These are phyloP conservation scores for Aspergillus udagawae DNA, from an alignment of 2,329 filamentous ascomycete species.

Conservation along the genomic window DNA sequence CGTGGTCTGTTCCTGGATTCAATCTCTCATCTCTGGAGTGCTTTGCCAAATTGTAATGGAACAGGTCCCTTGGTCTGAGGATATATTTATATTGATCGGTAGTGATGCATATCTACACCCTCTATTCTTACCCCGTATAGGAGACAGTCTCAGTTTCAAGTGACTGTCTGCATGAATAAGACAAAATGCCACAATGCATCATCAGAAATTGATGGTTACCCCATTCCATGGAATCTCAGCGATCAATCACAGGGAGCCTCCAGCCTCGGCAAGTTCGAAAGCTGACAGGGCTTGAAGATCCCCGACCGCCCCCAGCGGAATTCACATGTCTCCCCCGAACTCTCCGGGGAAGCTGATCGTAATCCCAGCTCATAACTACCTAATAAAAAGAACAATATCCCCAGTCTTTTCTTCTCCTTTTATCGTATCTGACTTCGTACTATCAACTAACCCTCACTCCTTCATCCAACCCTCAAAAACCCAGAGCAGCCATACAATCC, in stretches of 20 bases:
- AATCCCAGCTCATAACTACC: slow-evolving; percentile 3
- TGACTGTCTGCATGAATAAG: background rate
- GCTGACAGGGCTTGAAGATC: background rate
- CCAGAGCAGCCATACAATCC: background rate
- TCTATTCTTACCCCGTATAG: background rate
- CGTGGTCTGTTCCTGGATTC: background rate
- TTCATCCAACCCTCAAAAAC: background rate
- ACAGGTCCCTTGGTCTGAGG: background rate
- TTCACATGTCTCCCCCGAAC: slow-evolving; percentile 17
- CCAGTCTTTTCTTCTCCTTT: slow-evolving; percentile 1
- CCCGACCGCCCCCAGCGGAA: slow-evolving; percentile 11
- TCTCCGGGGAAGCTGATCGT: slow-evolving; percentile 21
- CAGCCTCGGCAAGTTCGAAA: slow-evolving; percentile 13
- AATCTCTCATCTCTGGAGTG: too few species aligned
- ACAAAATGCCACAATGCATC: background rate
- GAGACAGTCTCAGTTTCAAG: background rate
- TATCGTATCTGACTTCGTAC: slow-evolving; percentile 1
- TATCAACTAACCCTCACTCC: background rate
- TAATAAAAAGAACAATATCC: slow-evolving; percentile 2
- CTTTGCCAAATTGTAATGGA: background rate
- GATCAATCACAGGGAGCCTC: slow-evolving; percentile 3
- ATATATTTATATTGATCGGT: background rate
- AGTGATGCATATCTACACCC: background rate
- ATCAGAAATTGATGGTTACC: background rate
- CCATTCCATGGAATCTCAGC: background rate